Conservation (phyloP, 2,329 filamentous ascomycete genomes). For the Fusarium sp. region DNA sequence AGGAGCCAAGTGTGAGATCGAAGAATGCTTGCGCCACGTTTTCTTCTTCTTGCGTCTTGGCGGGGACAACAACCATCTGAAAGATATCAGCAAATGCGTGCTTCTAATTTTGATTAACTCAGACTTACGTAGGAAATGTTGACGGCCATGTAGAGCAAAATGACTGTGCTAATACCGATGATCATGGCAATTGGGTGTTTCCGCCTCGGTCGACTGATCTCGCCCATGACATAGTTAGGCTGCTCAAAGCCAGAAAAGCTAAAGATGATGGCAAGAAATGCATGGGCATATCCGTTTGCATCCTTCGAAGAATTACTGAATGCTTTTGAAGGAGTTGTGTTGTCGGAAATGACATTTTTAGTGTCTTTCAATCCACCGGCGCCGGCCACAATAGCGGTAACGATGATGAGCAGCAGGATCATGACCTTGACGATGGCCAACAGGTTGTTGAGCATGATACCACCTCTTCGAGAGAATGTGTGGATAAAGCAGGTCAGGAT, state of each 20-base stretch:
- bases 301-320: conserved; percentile 39
- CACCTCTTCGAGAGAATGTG: conserved; percentile 56
- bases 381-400: conserved; percentile 46
- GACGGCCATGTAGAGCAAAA: conserved; percentile 49
- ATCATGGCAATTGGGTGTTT: conserved; percentile 48
- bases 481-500: conserved; percentile 58
- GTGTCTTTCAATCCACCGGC: conserved; percentile 40
- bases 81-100: background rate
- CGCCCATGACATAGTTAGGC: conserved; percentile 50
- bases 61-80: conserved; percentile 53
- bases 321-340: conserved; percentile 40
- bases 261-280: conserved; percentile 56
- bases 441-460: conserved; percentile 60
- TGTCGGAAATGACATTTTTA: conserved; percentile 40
- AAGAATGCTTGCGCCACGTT: conserved; percentile 50
- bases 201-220: conserved; percentile 45
- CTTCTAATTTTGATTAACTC: rapidly evolving
- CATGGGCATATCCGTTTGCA: conserved; percentile 48
- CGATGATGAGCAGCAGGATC: conserved; percentile 56
- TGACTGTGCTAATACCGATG: conserved; percentile 43
- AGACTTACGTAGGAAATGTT: conserved; percentile 50
- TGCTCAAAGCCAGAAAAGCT: conserved; percentile 50
- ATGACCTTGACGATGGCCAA: conserved; percentile 59
- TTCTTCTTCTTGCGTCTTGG: conserved; percentile 11
- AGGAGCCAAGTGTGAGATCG: conserved; percentile 43